Evolutionary conservation across 306 rosid genomes (phyloP), one percentile per base, ranked within the genome.

Genomic region (Pachyrhizus erosus): DNA sequence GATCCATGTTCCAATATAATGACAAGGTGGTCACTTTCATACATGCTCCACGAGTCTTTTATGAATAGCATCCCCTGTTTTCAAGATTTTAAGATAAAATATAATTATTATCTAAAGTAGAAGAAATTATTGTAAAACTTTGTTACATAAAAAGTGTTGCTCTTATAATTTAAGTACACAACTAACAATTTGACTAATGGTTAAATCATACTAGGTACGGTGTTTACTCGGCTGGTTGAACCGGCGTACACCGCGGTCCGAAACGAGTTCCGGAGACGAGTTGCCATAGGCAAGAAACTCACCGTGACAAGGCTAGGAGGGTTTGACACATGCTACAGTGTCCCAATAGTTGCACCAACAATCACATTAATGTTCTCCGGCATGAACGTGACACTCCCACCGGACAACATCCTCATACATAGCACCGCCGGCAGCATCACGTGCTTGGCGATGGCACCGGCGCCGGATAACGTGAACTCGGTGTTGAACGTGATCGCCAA

Each of bases 401-500:
- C 65, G 0, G 99, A 93, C 84, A 96, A 96, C 89, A 61, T 87
- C 33, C 84, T 96, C 18, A 86, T 96, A 69, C 98, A 85, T 58
- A 93, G 98, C 92, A 85, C 92, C 0, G 91, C 80, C 2, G 92
- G 99, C 4, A 82, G 87, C 86, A 69, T 73, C 67, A 86, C 94
- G 0, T 96, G 99, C 58, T 76, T 96, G 27, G 99, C 98, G 12
- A 87, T 96, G 91, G 98, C 99, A 0, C 82, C 92, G 1, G 92
- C 99, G 0, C 98, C 99, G 0, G 89, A 88, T 57, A 96, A 96
- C 5, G 92, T 96, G 65, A 96, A 93, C 89, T 96, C 98, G 0
- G 99, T 92, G 66, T 84, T 96, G 6, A 96, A 93, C 20, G 98
- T 96, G 68, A 93, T 96, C 5, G 99, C 99, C 70, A 96, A 87